Evolutionary conservation across 2,329 filamentous ascomycete species (phyloP).

Genomic region (Dichotomopilus funicola): DNA sequence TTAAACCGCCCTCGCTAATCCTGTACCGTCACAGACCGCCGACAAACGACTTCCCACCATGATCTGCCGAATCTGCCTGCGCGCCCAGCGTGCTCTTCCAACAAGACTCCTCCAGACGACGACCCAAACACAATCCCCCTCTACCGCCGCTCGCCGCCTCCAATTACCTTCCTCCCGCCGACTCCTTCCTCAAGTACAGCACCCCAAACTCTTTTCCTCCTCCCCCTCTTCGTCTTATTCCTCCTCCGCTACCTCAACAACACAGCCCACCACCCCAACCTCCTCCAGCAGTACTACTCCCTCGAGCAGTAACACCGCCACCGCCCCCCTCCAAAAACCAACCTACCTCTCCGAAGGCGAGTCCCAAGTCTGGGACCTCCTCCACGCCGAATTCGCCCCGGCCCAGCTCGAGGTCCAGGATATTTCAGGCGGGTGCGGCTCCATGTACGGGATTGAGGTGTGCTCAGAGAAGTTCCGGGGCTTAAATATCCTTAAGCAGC

Average conservation of each 20-base stretch:
- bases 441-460: conserved; percentile 81
- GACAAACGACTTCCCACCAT: conserved; percentile 9
- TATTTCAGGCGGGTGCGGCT: conserved; percentile 76
- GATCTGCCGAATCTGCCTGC: conserved; percentile 24
- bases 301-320: conserved; percentile 12
- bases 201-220: conserved; percentile 8
- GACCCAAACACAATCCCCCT: conserved; percentile 7
- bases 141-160: neutral
- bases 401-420: conserved; percentile 62
- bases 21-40: neutral
- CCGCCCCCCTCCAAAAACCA: conserved; percentile 36
- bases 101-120: neutral
- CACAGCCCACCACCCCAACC: neutral
- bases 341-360: conserved; percentile 50
- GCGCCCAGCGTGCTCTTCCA: conserved; percentile 12
- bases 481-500: conserved; percentile 69
- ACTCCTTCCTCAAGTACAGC: neutral
- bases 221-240: conserved; percentile 21
- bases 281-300: too few species aligned
- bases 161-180: neutral
- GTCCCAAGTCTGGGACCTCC: conserved; percentile 50
- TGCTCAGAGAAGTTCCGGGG: conserved; percentile 65
- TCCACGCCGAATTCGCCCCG: conserved; percentile 44
- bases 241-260: conserved; percentile 17
- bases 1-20: neutral